A percentile compares a stretch with the other conserved stretches of the same genome.
Evolutionary conservation across 2,329 filamentous ascomycete genomes (phyloP).

Genomic region (Ophiostoma sp.): DNA sequence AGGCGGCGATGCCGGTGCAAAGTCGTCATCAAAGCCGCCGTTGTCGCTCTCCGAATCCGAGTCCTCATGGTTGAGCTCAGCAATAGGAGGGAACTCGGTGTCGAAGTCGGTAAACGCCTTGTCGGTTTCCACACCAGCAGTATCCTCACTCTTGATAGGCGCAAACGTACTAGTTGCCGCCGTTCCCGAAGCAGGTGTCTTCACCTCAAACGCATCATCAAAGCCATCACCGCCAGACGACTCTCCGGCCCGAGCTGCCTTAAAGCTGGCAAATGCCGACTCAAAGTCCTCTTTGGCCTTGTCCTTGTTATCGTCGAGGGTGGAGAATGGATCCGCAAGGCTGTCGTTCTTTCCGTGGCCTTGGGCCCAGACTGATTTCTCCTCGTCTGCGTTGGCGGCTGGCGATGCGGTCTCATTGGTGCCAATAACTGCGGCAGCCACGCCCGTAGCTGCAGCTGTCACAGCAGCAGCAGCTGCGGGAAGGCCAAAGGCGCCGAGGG

Average conservation of each 20-base stretch:
- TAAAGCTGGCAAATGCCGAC: constrained; percentile 74
- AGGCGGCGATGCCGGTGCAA: constrained; percentile 61
- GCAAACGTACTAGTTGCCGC: neutral
- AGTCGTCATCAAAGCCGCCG: constrained; percentile 83
- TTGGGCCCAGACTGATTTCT: constrained; percentile 21
- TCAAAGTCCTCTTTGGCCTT: constrained; percentile 78
- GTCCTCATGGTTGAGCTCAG: constrained; percentile 77
- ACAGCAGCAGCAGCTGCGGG: constrained; percentile 4
- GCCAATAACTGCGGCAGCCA: neutral
- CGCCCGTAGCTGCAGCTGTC: neutral
- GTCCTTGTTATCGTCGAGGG: constrained; percentile 40
- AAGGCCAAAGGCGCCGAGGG: constrained; percentile 3
- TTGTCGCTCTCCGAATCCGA: constrained; percentile 69
- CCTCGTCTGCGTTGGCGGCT: constrained; percentile 15
- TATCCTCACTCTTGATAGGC: constrained; percentile 33
- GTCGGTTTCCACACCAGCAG: constrained; percentile 29
- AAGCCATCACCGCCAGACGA: neutral
- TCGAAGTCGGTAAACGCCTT: constrained; percentile 51
- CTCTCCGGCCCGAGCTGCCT: constrained; percentile 34
- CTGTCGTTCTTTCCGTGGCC: constrained; percentile 28
- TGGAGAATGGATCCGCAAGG: constrained; percentile 47
- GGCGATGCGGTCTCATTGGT: neutral
- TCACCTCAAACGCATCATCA: constrained; percentile 20
- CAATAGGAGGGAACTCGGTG: constrained; percentile 87
- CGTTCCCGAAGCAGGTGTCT: constrained; percentile 28